phyloP scores from a whole-genome alignment of 2,329 filamentous ascomycete genomes.

The Cercospora janseana region DNA sequence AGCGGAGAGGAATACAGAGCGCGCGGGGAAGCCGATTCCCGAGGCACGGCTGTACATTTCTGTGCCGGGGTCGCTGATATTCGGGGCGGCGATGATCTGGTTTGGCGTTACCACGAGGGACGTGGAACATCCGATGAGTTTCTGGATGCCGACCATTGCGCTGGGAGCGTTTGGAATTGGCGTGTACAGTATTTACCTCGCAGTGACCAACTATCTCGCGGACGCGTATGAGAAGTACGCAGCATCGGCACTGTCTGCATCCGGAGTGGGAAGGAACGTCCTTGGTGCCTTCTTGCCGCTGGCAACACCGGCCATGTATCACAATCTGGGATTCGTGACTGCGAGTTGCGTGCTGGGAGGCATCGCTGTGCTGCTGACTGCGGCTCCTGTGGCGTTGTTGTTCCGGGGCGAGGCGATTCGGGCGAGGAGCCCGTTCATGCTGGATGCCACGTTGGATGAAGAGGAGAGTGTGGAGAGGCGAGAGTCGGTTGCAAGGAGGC shows the following conservation, averaged over 20 bases:
- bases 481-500: constrained; percentile 17
- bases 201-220: constrained; percentile 50
- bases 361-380: constrained; percentile 42
- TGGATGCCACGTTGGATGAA: constrained; percentile 31
- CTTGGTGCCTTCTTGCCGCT: constrained; percentile 49
- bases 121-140: constrained; percentile 36
- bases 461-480: constrained; percentile 26
- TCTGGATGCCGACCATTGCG: constrained; percentile 50
- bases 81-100: constrained; percentile 47
- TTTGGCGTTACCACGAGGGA: constrained; percentile 54
- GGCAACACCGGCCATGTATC: constrained; percentile 46
- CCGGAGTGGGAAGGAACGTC: constrained; percentile 47
- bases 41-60: constrained; percentile 45
- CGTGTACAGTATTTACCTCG: constrained; percentile 52
- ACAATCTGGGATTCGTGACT: constrained; percentile 47
- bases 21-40: constrained; percentile 35
- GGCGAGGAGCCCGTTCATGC: constrained; percentile 33
- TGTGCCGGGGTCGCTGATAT: constrained; percentile 44
- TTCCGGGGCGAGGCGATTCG: constrained; percentile 32
- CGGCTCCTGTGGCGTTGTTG: constrained; percentile 43
- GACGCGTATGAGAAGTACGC: constrained; percentile 51
- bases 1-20: constrained; percentile 31
- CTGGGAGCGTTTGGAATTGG: constrained; percentile 51
- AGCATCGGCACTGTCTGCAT: constrained; percentile 46
- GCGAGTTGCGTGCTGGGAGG: constrained; percentile 47